These are phyloP conservation scores for Ajuga chamaepitys DNA, from an alignment of 257 asterid species.

Conservation along the genomic window DNA sequence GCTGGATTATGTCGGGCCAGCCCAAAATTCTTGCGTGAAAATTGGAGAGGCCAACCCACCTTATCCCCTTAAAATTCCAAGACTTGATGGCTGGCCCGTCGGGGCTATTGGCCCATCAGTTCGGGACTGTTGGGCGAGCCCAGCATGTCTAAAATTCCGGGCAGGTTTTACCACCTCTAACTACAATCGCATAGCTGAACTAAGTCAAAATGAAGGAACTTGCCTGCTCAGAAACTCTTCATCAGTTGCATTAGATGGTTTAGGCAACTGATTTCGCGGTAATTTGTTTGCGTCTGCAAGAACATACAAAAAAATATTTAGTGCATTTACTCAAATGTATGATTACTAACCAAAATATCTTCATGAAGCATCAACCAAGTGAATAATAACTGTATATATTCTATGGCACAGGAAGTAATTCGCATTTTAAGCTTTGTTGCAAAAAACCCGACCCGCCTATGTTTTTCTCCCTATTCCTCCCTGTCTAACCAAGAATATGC, in stretches of 20 bases:
- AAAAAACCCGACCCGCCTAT: neutral
- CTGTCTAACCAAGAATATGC: too few species aligned
- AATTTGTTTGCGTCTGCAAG: slow-evolving; percentile 46
- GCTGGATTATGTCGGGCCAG: too few species aligned
- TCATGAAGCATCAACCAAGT: neutral
- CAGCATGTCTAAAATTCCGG: too few species aligned
- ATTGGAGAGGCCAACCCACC: too few species aligned
- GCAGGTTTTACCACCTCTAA: too few species aligned
- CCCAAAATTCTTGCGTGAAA: too few species aligned
- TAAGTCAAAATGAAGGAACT: slow-evolving; percentile 8
- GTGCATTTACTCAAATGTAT: neutral
- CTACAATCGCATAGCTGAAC: too few species aligned
- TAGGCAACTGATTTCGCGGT: slow-evolving; percentile 56
- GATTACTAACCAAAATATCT: neutral
- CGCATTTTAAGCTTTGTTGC: neutral
- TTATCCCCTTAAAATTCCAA: too few species aligned
- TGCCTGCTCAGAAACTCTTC: slow-evolving; percentile 82
- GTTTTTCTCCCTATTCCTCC: neutral
- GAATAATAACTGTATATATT: neutral
- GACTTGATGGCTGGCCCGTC: too few species aligned
- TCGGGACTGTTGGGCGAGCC: too few species aligned
- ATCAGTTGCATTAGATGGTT: slow-evolving; percentile 47
- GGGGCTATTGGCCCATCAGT: too few species aligned
- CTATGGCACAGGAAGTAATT: neutral
- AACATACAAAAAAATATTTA: slow-evolving; percentile 15